phyloP scores from a whole-genome alignment of 106 monocot genomes.

The Allium fistulosum region DNA sequence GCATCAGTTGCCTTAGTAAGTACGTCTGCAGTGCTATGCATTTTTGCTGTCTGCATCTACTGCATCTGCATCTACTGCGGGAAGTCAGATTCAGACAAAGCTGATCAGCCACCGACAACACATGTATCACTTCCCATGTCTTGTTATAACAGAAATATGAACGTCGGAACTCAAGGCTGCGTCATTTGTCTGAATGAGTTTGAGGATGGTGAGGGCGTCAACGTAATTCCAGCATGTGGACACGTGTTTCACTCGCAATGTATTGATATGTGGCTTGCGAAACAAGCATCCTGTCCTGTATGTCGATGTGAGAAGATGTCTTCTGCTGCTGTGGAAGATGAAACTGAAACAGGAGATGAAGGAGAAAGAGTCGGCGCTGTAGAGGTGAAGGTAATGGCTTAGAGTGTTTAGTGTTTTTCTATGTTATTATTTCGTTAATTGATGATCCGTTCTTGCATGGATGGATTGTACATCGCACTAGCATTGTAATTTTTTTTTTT shows the following conservation, averaged over 20 bases:
- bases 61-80: not conserved
- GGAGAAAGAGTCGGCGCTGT: not conserved
- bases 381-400: too few species aligned
- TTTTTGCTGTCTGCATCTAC: not conserved
- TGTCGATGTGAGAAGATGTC: constrained; percentile 1
- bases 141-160: not conserved
- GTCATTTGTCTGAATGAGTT: constrained; percentile 8
- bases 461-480: too few species aligned
- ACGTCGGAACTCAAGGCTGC: not conserved
- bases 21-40: not conserved
- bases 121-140: not conserved
- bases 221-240: constrained; percentile 10
- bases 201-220: constrained; percentile 9
- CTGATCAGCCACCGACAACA: not conserved
- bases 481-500: too few species aligned
- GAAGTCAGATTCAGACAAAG: not conserved
- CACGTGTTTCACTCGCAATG: constrained; percentile 15
- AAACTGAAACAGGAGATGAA: not conserved
- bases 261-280: constrained; percentile 6
- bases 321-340: not conserved
- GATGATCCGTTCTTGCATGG: too few species aligned
- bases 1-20: not conserved
- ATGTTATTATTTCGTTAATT: too few species aligned
- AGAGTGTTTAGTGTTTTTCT: too few species aligned
- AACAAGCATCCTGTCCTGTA: not conserved